phyloP scores from a whole-genome alignment of 163 green algal species.

The Scenedesmus sp. region DNA sequence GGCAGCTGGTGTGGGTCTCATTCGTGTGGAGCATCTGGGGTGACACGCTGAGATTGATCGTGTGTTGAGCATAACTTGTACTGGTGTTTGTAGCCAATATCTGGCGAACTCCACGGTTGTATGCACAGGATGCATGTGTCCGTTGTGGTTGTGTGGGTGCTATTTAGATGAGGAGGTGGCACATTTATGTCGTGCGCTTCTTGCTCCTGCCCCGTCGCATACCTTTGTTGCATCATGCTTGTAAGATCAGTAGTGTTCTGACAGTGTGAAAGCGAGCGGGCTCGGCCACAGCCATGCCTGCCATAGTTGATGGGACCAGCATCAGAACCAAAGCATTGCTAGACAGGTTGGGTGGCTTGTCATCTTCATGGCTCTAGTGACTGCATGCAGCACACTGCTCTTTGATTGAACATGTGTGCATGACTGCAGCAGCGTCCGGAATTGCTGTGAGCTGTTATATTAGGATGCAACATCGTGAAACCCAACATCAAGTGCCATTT shows the following conservation, averaged over 20 bases:
- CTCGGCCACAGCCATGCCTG: not conserved
- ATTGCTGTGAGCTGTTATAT: not conserved
- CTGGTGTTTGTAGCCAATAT: not conserved
- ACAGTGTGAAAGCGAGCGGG: not conserved
- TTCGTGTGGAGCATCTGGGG: not conserved
- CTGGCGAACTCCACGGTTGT: not conserved
- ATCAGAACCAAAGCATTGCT: not conserved
- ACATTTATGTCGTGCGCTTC: not conserved
- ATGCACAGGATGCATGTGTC: not conserved
- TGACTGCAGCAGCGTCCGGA: not conserved
- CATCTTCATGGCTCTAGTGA: not conserved
- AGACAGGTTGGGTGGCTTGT: not conserved
- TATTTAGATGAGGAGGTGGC: not conserved
- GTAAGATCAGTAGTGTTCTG: not conserved
- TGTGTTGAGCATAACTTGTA: not conserved
- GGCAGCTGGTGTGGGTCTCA: not conserved
- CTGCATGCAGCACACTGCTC: not conserved
- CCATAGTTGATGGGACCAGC: not conserved
- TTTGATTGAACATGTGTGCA: not conserved
- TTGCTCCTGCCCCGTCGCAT: not conserved
- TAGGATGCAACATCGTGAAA: too few relatives aligned
- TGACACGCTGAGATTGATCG: too few relatives aligned
- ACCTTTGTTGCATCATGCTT: not conserved
- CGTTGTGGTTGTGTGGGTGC: not conserved
- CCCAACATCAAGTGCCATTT: not conserved